Percentiles rank a stretch among this genome's conserved stretches.
Conservation (phyloP, 2,329 filamentous ascomycete species). For the Fusarium irregulare region DNA sequence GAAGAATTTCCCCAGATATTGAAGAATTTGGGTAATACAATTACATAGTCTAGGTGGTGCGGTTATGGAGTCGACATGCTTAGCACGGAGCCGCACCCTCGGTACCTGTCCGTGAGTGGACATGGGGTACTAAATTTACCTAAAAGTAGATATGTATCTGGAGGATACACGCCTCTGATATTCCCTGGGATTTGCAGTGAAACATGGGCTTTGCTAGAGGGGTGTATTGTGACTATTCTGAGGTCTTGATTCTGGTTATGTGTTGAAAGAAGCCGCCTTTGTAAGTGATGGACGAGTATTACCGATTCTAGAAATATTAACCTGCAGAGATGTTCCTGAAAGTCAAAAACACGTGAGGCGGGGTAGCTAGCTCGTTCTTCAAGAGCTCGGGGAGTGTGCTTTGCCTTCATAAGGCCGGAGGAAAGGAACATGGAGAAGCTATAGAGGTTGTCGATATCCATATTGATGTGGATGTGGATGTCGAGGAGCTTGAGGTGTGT, state of each 20-base stretch:
- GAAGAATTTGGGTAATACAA: constrained; percentile 11
- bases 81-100: constrained; percentile 42
- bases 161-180: constrained; percentile 10
- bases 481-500: constrained; percentile 23
- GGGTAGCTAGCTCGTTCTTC: constrained; percentile 16
- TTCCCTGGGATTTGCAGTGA: constrained; percentile 7
- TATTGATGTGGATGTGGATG: neutral
- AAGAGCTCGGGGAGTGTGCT: constrained; percentile 24
- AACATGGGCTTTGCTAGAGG: constrained; percentile 22
- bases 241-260: neutral
- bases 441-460: neutral
- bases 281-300: constrained; percentile 1
- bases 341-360: constrained; percentile 29
- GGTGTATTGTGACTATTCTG: neutral
- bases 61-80: constrained; percentile 23
- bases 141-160: constrained; percentile 7
- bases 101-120: constrained; percentile 41
- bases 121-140: constrained; percentile 13
- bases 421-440: constrained; percentile 25
- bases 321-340: constrained; percentile 9
- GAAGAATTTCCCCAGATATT: constrained; percentile 25
- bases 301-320: constrained; percentile 15
- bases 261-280: neutral
- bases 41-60: neutral
- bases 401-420: constrained; percentile 4